phyloP scores from a whole-genome alignment of 2,329 filamentous ascomycete genomes.

The Microdochium paspali region DNA sequence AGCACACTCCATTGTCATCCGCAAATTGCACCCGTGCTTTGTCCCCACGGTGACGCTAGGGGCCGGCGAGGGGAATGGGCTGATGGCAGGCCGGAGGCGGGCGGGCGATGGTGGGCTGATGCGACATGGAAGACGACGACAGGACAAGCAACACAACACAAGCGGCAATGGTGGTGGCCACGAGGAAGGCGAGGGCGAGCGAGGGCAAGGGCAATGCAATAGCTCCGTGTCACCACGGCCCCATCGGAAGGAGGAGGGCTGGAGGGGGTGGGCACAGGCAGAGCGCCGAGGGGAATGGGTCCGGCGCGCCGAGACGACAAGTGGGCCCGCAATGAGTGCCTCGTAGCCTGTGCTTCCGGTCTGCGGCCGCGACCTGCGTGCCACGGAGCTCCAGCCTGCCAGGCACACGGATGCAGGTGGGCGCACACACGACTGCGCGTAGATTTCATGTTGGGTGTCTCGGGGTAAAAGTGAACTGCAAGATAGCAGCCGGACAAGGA shows the following conservation, averaged over 20 bases:
- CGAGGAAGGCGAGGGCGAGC: neutral
- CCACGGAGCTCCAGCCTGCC: no score
- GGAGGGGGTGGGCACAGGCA: neutral
- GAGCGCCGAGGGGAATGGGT: neutral
- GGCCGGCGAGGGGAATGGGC: no score
- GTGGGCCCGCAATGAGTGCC: neutral
- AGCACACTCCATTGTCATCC: neutral
- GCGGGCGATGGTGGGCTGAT: no score
- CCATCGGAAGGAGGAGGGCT: constrained; percentile 1
- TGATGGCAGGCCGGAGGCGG: no score
- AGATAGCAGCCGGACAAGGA: neutral
- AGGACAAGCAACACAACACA: no score
- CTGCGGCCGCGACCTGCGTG: neutral
- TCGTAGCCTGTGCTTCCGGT: neutral
- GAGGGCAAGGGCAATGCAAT: neutral
- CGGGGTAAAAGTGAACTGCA: neutral
- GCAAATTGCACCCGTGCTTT: neutral
- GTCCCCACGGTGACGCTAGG: neutral
- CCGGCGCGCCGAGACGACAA: neutral
- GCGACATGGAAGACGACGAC: no score
- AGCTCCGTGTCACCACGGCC: neutral
- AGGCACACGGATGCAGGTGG: neutral
- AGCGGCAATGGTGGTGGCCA: no score
- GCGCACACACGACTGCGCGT: neutral
- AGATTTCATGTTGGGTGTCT: neutral